phyloP scores from a whole-genome alignment of 202 grass and related monocot genomes.

The Musa balbisiana region DNA sequence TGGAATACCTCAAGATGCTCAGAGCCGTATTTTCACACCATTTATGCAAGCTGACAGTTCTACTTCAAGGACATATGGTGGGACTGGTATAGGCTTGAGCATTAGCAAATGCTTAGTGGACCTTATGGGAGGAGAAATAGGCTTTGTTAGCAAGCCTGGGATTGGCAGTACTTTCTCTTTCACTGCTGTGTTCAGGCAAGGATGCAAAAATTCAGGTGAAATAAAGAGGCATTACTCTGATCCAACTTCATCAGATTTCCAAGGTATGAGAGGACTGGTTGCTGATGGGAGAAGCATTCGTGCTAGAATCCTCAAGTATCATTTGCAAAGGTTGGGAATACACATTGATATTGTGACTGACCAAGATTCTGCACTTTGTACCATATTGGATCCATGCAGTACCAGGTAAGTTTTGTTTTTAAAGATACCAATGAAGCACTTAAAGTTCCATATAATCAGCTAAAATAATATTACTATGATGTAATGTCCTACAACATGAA shows the following conservation, averaged over 20 bases:
- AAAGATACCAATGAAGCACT: neutral
- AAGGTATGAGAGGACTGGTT: neutral
- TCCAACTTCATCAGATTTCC: neutral
- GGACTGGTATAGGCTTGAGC: constrained; percentile 25
- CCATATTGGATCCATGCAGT: constrained; percentile 49
- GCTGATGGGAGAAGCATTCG: constrained; percentile 6
- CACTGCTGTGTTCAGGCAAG: constrained; percentile 2
- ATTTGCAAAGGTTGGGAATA: constrained; percentile 18
- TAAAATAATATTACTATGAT: no score
- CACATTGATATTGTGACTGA: neutral
- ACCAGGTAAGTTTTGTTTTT: constrained; percentile 37
- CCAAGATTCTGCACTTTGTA: constrained; percentile 10
- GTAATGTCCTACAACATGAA: neutral
- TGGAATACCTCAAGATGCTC: constrained; percentile 12
- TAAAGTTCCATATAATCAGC: no score
- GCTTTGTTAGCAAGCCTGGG: constrained; percentile 5
- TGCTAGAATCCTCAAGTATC: constrained; percentile 1
- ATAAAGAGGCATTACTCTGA: neutral
- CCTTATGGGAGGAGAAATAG: constrained; percentile 11
- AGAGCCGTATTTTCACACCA: constrained; percentile 17
- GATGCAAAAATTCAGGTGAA: neutral
- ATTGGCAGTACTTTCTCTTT: constrained; percentile 17
- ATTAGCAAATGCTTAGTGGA: constrained; percentile 17
- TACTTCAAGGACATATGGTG: constrained; percentile 23
- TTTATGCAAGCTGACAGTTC: constrained; percentile 24